Evolutionary conservation across 164 flowering plant species (phyloP).

Genomic region (Akebia trifoliata): DNA sequence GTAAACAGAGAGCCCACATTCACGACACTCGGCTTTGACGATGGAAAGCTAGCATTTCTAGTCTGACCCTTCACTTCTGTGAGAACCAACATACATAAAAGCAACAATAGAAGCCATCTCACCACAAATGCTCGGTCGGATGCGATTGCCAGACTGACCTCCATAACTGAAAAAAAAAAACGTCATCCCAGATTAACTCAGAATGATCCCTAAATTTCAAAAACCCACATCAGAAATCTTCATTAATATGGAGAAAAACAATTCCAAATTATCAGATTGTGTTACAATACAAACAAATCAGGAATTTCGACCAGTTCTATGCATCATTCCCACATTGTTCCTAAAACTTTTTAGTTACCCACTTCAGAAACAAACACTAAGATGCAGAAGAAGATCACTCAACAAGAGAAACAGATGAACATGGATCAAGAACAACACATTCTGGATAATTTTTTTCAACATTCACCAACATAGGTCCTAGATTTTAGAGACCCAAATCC

Average conservation of each 20-base stretch:
- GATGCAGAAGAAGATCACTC: neutral
- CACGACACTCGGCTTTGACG: slow-evolving; percentile 39
- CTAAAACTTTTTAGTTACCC: slow-evolving; percentile 3
- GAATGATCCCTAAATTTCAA: too few relatives aligned
- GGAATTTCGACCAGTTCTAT: too few relatives aligned
- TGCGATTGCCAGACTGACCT: slow-evolving; percentile 8
- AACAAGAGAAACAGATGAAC: neutral
- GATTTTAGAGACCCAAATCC: neutral
- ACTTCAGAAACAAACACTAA: neutral
- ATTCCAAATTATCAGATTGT: neutral
- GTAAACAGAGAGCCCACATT: slow-evolving; percentile 68
- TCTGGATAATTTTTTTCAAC: neutral
- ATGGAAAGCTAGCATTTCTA: slow-evolving; percentile 24
- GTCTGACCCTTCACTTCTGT: slow-evolving; percentile 21
- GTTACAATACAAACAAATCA: neutral
- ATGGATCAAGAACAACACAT: neutral
- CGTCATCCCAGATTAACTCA: neutral
- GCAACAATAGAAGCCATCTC: slow-evolving; percentile 20
- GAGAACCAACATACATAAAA: slow-evolving; percentile 19
- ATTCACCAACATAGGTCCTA: neutral
- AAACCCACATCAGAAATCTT: neutral
- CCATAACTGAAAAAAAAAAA: slow-evolving; percentile 14
- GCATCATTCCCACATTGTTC: neutral
- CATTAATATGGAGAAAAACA: neutral
- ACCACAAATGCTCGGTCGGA: slow-evolving; percentile 2